Evolutionary conservation across 116 monocot species (phyloP).

Genomic region (Trichopus zeylanicus): DNA sequence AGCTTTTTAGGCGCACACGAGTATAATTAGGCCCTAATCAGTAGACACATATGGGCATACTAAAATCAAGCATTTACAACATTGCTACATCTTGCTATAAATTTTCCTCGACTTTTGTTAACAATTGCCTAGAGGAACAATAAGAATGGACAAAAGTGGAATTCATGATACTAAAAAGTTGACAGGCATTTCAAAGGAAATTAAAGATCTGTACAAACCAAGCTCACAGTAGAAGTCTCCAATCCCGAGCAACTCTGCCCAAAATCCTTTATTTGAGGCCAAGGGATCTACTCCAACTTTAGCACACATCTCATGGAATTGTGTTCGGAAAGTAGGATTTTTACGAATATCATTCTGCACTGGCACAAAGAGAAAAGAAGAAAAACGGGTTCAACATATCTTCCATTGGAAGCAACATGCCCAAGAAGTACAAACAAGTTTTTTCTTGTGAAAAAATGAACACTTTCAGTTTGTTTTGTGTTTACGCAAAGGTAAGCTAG

Average conservation of each 20-base stretch:
- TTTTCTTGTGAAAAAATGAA: too few relatives aligned
- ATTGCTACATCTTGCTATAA: too few relatives aligned
- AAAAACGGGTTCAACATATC: background rate
- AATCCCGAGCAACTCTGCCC: slow-evolving; percentile 76
- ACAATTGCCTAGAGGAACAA: too few relatives aligned
- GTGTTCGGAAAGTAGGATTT: slow-evolving; percentile 69
- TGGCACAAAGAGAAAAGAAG: background rate
- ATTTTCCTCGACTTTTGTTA: too few relatives aligned
- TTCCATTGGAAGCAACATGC: background rate
- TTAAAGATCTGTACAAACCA: slow-evolving; percentile 20
- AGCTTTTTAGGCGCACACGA: too few relatives aligned
- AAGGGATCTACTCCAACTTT: slow-evolving; percentile 81
- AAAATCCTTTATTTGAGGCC: slow-evolving; percentile 75
- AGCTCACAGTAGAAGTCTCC: slow-evolving; percentile 85
- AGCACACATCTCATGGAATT: slow-evolving; percentile 85
- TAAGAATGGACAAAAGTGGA: too few relatives aligned
- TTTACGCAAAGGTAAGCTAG: too few relatives aligned
- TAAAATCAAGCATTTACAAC: too few relatives aligned
- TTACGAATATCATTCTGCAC: slow-evolving; percentile 77
- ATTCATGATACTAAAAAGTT: too few relatives aligned
- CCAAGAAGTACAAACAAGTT: background rate
- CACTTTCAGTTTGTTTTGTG: too few relatives aligned
- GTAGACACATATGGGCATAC: too few relatives aligned
- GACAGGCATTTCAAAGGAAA: background rate
- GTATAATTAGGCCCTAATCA: too few relatives aligned